Evolutionary conservation across 768 basidiomycete species (phyloP), one percentile per base, ranked within the genome.

Genomic region (Amanita subjunquillea): DNA sequence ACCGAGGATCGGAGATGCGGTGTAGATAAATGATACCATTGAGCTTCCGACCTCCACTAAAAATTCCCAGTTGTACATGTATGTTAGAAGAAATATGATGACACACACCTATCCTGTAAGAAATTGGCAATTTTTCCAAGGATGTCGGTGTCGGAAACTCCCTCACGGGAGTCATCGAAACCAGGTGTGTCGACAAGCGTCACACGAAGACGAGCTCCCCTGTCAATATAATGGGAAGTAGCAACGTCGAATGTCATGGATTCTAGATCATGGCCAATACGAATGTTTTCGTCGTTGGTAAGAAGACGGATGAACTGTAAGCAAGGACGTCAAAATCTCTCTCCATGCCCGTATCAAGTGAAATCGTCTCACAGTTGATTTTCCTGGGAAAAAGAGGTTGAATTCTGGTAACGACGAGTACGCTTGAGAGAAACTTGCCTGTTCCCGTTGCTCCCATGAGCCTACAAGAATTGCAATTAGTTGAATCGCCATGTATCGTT

Each of bases 151-250:
- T 71, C 72, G 17, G 57, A 63, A 41, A 61, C 58, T 3, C 43
- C 52, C n/a, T 45, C 43, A 9, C 43, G 43, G 2, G 67, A 68
- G 55, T 73, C 73, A 38, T 74, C 74, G 39, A 75, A 75, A 6
- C 75, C 73, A 0, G 73, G 73, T 1, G 74, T 76, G 47, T 75
- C 73, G 17, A 76, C 62, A 37, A 74, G 56, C 2, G 57, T 65
- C 27, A 73, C 62, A 15, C 49, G 45, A 22, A 57, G 17, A 34
- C 54, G 36, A 32, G 44, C 17, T 20, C 25, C 25, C 13, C 12
- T 15, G 15, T 51, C 39, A 29, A 54, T 30, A 13, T 38, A 57
- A 20, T 30, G 13, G 30, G 54, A 51, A 30, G 39, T 42, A 29
- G 34, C 40, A 10, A 75, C 62, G 29, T 62, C 61, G 39, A 54